Conservation (phyloP, 441 rosid genomes). For the Theobroma grandiflorum region DNA sequence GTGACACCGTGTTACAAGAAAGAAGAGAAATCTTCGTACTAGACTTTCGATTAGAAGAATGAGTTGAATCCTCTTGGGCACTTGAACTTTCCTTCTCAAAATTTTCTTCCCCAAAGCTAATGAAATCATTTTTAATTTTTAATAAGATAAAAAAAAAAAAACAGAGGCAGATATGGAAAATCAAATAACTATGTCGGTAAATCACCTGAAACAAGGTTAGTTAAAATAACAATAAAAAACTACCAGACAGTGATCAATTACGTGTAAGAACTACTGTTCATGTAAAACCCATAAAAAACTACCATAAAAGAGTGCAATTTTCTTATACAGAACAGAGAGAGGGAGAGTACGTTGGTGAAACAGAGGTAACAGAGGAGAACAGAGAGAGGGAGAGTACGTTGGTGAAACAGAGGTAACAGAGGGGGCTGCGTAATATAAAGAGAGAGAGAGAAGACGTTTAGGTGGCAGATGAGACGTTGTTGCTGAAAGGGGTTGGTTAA, state of each 20-base stretch:
- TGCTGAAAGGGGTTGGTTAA: constrained; percentile 8
- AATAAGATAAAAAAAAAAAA: background rate
- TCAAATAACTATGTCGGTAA: background rate
- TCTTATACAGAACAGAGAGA: background rate
- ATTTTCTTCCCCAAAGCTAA: background rate
- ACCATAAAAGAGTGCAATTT: background rate
- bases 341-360: constrained; percentile 18
- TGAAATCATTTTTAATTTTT: background rate
- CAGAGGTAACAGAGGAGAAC: background rate
- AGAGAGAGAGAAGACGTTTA: background rate
- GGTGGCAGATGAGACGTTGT: background rate
- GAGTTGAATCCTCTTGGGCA: background rate
- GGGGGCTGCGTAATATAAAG: constrained; percentile 19
- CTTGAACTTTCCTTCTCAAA: background rate
- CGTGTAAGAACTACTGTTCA: background rate
- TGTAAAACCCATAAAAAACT: background rate
- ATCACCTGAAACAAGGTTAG: background rate
- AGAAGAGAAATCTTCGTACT: no score
- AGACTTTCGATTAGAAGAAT: background rate
- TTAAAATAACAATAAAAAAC: background rate
- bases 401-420: background rate
- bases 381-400: constrained; percentile 4
- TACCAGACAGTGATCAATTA: background rate
- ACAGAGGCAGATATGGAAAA: background rate
- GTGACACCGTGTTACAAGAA: no score